Conservation (phyloP, 169 alveolate species). For the Cyclospora cayetanensis region DNA sequence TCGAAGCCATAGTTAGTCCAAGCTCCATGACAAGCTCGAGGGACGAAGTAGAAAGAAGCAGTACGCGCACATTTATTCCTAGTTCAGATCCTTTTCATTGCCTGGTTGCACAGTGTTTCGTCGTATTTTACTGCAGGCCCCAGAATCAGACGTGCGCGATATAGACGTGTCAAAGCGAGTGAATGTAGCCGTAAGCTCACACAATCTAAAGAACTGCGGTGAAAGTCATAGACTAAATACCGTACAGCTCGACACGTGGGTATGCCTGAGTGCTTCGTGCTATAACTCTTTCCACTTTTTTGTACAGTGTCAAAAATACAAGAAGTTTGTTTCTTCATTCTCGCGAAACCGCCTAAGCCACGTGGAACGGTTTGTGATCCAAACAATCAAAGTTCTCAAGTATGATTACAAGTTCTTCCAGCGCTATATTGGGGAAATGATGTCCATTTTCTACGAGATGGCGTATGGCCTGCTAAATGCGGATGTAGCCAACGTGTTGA, state of each 20-base stretch:
- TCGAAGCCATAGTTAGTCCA: constrained; percentile 4
- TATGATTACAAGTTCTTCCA: constrained; percentile 47
- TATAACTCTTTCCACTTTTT: neutral
- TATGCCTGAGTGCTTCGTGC: neutral
- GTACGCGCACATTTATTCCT: too few species aligned
- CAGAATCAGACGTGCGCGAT: too few species aligned
- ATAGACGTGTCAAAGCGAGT: too few species aligned
- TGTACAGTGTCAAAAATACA: constrained; percentile 56
- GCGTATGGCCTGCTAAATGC: constrained; percentile 49
- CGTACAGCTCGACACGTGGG: neutral
- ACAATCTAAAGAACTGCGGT: too few species aligned
- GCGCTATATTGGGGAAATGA: constrained; percentile 53
- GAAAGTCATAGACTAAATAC: neutral
- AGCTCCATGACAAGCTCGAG: too few species aligned
- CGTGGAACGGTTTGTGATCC: neutral
- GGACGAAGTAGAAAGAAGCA: too few species aligned
- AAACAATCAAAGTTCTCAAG: constrained; percentile 19
- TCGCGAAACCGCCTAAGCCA: neutral
- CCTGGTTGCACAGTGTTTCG: too few species aligned
- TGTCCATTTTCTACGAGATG: constrained; percentile 67
- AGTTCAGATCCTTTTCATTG: too few species aligned
- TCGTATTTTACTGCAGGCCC: too few species aligned
- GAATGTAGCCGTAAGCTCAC: too few species aligned
- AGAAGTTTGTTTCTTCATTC: neutral
- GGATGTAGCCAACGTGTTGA: constrained; percentile 46